Base-by-base conservation (phyloP, 495 filamentous ascomycete genomes). In the Evansstolkia leycettana region DNA sequence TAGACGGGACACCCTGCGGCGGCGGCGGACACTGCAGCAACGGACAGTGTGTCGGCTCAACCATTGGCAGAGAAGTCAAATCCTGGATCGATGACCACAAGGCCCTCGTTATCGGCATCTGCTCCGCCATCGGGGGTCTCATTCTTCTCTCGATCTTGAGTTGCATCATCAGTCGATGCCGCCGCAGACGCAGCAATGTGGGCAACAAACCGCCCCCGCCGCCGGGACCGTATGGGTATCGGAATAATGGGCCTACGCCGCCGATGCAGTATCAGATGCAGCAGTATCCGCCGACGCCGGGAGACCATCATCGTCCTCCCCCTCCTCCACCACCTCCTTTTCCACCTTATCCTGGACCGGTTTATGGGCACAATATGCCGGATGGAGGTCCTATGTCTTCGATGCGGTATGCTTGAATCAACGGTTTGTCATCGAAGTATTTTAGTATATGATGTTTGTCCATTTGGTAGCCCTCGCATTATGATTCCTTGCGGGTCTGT, bases 1-100 rank as follows among this genome's bases (percentile, higher is more conserved):
- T 98, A 26, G 92, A 98, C 51, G 90, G 90, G 9, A 96, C 90
- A 6, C 67, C 75, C 2, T 98, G 90, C 55, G 71, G 78, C 33
- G 78, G 84, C 15, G 84, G 84, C 36, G 90, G 90, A 5, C 62
- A 65, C 31, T 98, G 90, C 53, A 50, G 42, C 23, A 87, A 87
- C 39, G 84, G 84, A 6, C 55, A 67, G 40, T 92, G 84, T 56
- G 52, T 66, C 46, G 84, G 82, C 25, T 65, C 73, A 5, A 70
- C 64, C 11, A 61, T 75, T 0, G 57, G 62, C 28, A 72, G 75
- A 36, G 70, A 79, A 47, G 72, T 82, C 19, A 57, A 59, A 38
- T 67, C 57, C 43, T 89, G 81, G 77, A 70, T 92, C 47, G 51
- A 62, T 9, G 55, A 77, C 34, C 81, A 89, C 57, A 78, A 78